A percentile compares a stretch with the other conserved stretches of the same genome.
Conservation (phyloP, 768 basidiomycete genomes). For the Mycena epipterygia region DNA sequence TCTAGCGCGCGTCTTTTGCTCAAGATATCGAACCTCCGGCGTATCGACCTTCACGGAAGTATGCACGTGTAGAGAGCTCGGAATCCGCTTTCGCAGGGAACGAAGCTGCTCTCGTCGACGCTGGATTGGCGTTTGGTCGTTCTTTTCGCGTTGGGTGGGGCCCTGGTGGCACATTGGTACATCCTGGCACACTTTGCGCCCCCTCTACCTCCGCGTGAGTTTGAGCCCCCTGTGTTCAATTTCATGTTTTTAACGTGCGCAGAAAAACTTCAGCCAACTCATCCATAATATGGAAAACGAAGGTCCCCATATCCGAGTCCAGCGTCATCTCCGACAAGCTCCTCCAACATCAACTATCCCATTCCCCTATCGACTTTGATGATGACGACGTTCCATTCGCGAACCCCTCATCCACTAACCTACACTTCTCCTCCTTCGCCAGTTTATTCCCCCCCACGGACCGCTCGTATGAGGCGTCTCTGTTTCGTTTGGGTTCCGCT, state of each 20-base stretch:
- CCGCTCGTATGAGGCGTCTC: conserved; percentile 76
- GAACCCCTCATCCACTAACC: conserved; percentile 65
- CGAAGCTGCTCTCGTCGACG: conserved; percentile 81
- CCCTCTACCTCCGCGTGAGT: conserved; percentile 69
- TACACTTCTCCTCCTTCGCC: conserved; percentile 86
- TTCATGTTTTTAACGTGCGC: conserved; percentile 17
- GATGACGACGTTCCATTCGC: conserved; percentile 80
- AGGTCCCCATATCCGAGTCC: conserved; percentile 55
- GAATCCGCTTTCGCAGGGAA: conserved; percentile 74
- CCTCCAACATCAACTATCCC: conserved; percentile 81
- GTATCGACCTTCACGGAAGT: conserved; percentile 86
- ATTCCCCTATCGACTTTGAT: conserved; percentile 79
- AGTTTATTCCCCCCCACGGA: conserved; percentile 80
- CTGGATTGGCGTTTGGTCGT: conserved; percentile 87
- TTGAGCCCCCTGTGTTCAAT: conserved; percentile 1
- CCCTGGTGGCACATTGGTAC: conserved; percentile 79
- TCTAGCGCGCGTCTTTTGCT: conserved; percentile 84
- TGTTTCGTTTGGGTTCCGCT: conserved; percentile 91
- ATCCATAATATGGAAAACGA: conserved; percentile 68
- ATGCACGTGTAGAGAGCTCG: conserved; percentile 77
- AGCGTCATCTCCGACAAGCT: conserved; percentile 68
- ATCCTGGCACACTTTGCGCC: conserved; percentile 81
- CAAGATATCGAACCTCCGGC: conserved; percentile 75
- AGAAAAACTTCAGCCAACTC: conserved; percentile 74
- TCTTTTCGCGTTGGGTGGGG: conserved; percentile 96